Evolutionary conservation across 257 asterid genomes (phyloP), one percentile per base, ranked within the genome.

Genomic region (Parsonsia alboflavescens): DNA sequence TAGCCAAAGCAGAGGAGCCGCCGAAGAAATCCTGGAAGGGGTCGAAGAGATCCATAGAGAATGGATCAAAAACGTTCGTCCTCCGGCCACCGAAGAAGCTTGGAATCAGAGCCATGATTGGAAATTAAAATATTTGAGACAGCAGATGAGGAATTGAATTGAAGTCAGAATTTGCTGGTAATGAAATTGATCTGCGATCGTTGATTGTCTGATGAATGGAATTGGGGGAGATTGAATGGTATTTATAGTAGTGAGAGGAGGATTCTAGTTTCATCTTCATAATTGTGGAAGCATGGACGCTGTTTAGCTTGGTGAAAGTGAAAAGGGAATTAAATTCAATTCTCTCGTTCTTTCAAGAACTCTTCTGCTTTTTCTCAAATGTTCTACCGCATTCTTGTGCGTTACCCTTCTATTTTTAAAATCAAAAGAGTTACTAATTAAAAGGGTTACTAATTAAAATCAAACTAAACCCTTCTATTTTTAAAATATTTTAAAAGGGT

Each of bases 301-400:
- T 22, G 24, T 9, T n/a, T 21, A 9, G 53, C 17, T 50, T 1
- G 22, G 57, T 3, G 5, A 69, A 26, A 6, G 56, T 7, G 22
- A 68, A 42, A 48, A 69, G 15, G 19, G 1, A 7, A 10, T 41
- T 24, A n/a, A 11, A 45, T 1, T 33, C 39, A 33, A 68, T 11
- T n/a, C 12, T 70, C 67, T 56, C 39, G 75, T 72, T 10, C 6
- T 56, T 58, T 72, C 54, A 54, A 52, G 65, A 42, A 10, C 7
- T 10, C 39, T 33, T 12, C 11, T 4, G 6, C 41, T 26, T 6
- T 44, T 69, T 69, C 73, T 48, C n/a, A 12, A 48, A 69, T 69
- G 58, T 48, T 69, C 73, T 16, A 46, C 44, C 0, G 48, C 2
- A 5, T 69, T 69, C 73, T 0, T 65, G 12, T 4, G 44, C 45